Evolutionary conservation across 1,139 yeast species (phyloP).

Genomic region (Torulaspora pretoriensis): DNA sequence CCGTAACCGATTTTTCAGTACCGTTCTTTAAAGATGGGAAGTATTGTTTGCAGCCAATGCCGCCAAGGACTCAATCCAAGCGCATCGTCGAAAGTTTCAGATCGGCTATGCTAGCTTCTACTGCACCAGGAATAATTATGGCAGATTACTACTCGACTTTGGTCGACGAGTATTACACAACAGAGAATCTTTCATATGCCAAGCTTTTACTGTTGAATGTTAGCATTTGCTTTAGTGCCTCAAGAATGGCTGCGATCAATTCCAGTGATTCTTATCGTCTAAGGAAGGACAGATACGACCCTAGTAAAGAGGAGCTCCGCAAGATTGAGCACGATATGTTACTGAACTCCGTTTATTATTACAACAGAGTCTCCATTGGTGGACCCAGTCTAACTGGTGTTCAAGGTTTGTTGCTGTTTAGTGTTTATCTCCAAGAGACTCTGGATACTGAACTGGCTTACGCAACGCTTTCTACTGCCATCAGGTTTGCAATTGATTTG

Average conservation of each 20-base stretch:
- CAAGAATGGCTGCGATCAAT: constrained; percentile 16
- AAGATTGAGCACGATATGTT: constrained; percentile 26
- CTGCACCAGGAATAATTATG: constrained; percentile 23
- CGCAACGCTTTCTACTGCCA: constrained; percentile 25
- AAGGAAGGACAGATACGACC: constrained; percentile 24
- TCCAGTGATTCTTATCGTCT: constrained; percentile 17
- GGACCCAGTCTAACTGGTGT: constrained; percentile 26
- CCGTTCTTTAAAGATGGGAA: constrained; percentile 19
- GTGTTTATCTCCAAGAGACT: constrained; percentile 22
- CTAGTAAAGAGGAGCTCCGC: constrained; percentile 21
- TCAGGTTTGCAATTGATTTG: constrained; percentile 28
- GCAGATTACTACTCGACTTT: constrained; percentile 20
- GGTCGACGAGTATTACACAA: constrained; percentile 20
- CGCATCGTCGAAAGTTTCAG: constrained; percentile 24
- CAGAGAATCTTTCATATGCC: constrained; percentile 23
- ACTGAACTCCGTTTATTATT: constrained; percentile 28
- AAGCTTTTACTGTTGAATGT: constrained; percentile 28
- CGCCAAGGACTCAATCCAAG: constrained; percentile 25
- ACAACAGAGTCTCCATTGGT: constrained; percentile 25
- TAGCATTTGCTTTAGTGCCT: constrained; percentile 25
- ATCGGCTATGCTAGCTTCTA: constrained; percentile 16
- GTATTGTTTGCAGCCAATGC: constrained; percentile 19
- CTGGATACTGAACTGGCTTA: constrained; percentile 26
- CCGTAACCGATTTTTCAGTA: constrained; percentile 24
- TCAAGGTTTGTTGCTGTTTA: constrained; percentile 26